Evolutionary conservation across 768 basidiomycete genomes (phyloP), one percentile per base, ranked within the genome.

Genomic region (Kwoniella newhampshirensis): DNA sequence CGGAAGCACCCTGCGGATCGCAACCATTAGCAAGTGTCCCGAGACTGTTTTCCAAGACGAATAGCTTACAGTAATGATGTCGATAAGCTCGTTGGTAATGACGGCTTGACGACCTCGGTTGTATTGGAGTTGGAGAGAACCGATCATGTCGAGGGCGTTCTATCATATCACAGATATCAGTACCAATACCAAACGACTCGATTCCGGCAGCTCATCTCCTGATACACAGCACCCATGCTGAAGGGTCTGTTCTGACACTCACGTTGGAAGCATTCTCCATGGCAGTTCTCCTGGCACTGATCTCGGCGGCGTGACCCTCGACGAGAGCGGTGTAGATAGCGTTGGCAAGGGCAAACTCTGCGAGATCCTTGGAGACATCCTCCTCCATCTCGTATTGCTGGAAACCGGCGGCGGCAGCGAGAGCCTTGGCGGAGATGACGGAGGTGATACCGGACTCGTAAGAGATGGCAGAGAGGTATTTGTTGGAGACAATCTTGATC

Each of bases 181-280:
- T 21, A n/a, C n/a, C n/a, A n/a, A n/a, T n/a, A n/a, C n/a, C n/a
- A 45, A 20, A 23, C 21, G 43, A 45, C n/a, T n/a, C n/a, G n/a
- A n/a, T n/a, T n/a, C n/a, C n/a, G n/a, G n/a, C n/a, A n/a, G 32
- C 32, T 13, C 32, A 32, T 6, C 13, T 13, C 32, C 32, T 32
- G 32, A 32, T 32, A 32, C 7, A 32, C 13, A 32, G 7, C 13
- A 32, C n/a, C n/a, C n/a, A n/a, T n/a, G n/a, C n/a, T n/a, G n/a
- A n/a, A n/a, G n/a, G n/a, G n/a, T n/a, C n/a, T 6, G 32, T 6
- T 32, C 32, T 3, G 39, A 26, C 27, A 64, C 71, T 46, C 62
- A 74, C 74, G 74, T 99, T 99, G 65, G 93, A 91, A 45, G 94
- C 94, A 74, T 91, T 98, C 84, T 98, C 96, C 96, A 99, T 99